Base-by-base conservation (phyloP, 768 basidiomycete species). In the Clavulina sp. region DNA sequence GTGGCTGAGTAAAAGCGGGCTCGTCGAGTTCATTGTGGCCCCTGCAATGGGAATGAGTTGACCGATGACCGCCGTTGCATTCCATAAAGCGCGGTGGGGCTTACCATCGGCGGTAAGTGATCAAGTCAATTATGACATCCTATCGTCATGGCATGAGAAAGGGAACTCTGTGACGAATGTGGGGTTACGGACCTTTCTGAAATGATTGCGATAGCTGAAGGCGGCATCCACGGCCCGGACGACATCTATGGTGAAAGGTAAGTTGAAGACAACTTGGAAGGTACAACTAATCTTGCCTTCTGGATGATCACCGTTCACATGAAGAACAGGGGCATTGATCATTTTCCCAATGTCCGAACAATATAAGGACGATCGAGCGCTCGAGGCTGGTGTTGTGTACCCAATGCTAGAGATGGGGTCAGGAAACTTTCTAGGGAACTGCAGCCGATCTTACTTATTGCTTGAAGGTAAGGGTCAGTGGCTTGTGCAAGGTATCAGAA, bases 1-100 rank as follows among this genome's bases (percentile, higher is more conserved):
- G 66, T 0, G 91, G 89, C 53, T 81, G 82, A 0, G 91, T 93
- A 62, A 88, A 84, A 16, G 77, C 76, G 0, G 86, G 86, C 49
- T 89, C 74, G 60, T 91, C 85, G 29, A 89, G 72, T 63, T 91
- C 88, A 59, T 92, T 92, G 62, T 91, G 88, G 1, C 87, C 77
- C 76, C 85, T 78, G 32, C 28, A 16, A 18, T 16, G 16, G 24
- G 28, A 29, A 46, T 16, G 43, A 23, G 24, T 9, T 26, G 9
- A 7, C 24, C 9, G 7, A 7, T 28, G 7, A 9, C 9, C 26
- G 13, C 24, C 9, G 19, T 9, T 9, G 24, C 28, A 24, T 51
- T n/a, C 18, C 49, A 28, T 19, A 38, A 9, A 19, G 40, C 9
- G 6, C 21, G 18, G 21, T 32, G 16, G 26, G 7, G 60, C 73